Evolutionary conservation across 352 stramenopile genomes (phyloP).

Genomic region (Globisporangium carolinianum): DNA sequence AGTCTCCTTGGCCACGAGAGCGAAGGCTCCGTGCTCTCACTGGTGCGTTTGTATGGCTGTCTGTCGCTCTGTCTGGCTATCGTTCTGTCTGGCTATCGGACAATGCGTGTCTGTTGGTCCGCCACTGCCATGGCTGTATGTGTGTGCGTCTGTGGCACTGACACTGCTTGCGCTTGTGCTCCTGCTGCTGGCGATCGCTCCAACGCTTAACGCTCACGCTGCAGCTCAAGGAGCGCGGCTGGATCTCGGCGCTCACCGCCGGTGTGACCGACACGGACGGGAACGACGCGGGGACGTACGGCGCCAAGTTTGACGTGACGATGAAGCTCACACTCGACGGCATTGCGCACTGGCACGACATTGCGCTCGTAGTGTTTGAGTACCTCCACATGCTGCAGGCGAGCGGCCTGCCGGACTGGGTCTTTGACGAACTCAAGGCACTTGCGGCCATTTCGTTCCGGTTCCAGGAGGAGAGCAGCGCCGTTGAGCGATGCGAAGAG

Average conservation of each 20-base stretch:
- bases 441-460: conserved; percentile 66
- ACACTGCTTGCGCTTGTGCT: not conserved
- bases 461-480: conserved; percentile 67
- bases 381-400: conserved; percentile 52
- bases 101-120: too few relatives aligned
- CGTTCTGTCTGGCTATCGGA: too few relatives aligned
- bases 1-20: conserved; percentile 79
- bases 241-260: conserved; percentile 70
- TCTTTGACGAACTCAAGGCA: conserved; percentile 68
- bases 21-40: conserved; percentile 72
- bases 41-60: conserved; percentile 25
- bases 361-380: conserved; percentile 56
- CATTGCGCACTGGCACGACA: conserved; percentile 52
- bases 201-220: not conserved
- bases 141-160: too few relatives aligned
- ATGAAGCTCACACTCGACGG: conserved; percentile 68
- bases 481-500: conserved; percentile 62
- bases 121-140: too few relatives aligned
- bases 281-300: conserved; percentile 62
- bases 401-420: conserved; percentile 50
- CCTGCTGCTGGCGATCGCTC: not conserved
- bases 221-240: conserved; percentile 70
- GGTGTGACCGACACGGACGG: conserved; percentile 68
- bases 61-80: not conserved
- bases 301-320: conserved; percentile 59